Base-by-base conservation (phyloP, 2,329 filamentous ascomycete genomes). In the Furcasterigmium furcatum region DNA sequence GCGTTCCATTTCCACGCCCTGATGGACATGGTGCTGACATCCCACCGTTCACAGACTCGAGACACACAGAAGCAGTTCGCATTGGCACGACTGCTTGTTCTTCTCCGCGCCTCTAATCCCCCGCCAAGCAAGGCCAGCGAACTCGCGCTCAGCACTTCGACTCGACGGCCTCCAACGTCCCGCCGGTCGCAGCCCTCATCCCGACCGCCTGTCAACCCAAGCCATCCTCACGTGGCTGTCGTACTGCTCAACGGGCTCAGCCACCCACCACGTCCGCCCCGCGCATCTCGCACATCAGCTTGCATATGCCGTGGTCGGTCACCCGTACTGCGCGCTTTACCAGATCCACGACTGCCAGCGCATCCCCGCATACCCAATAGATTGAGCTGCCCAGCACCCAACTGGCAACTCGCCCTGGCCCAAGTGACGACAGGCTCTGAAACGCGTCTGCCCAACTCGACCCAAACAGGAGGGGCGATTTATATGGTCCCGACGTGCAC, bases 361-460 rank as follows among this genome's bases (percentile, higher is more conserved):
- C 79, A 82, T 77, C 71, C 67, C 76, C 41, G 67, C 74, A 76
- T 74, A 72, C 70, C 73, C 70, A 76, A 75, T 77, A 74, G 70
- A 76, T 76, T 75, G 70, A 68, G 67, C 63, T 61, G 53, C 65
- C 71, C 64, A 62, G 65, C 68, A 70, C 66, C 65, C 64, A 65
- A 64, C 66, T 27, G 32, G 16, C 65, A 69, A 63, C 63, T 63
- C 64, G 59, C 60, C 57, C 66, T 65, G 63, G 68, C 63, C 66
- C 64, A 61, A 68, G 66, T 67, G 60, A 70, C 64, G 65, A 63
- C 62, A 65, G 55, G 55, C 50, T 55, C 59, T 19, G 32, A 24
- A 64, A 66, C 63, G 59, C 64, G 67, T 58, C 59, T 70, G 67
- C 71, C 72, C 68, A 73, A 74, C 64, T 61, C 58, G 58, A 66